Percentiles rank a stretch among this genome's conserved stretches.
Conservation (phyloP, 2,329 filamentous ascomycete genomes). For the Trichoderma atroviride region DNA sequence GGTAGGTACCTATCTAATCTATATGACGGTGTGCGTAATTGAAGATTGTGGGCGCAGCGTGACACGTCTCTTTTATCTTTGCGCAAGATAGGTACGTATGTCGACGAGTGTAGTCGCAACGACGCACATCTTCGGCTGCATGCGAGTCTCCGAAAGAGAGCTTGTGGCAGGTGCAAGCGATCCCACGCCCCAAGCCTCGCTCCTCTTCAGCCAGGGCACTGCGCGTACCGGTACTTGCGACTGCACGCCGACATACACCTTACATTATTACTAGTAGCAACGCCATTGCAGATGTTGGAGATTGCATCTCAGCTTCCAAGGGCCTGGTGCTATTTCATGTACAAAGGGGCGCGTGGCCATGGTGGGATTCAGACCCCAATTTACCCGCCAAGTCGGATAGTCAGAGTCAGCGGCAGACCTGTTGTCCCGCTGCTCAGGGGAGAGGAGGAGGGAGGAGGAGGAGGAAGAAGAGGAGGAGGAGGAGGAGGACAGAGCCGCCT, state of each 20-base stretch:
- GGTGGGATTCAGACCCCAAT: constrained; percentile 6
- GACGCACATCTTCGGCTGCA: constrained; percentile 14
- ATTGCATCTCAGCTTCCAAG: constrained; percentile 10
- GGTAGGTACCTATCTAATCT: too few species aligned
- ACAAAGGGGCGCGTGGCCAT: neutral
- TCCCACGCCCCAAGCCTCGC: constrained; percentile 10
- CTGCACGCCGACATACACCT: neutral
- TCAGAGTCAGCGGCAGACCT: constrained; percentile 11
- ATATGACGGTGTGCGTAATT: neutral
- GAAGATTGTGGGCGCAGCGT: neutral
- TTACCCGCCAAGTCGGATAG: constrained; percentile 14
- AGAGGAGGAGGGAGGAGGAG: too few species aligned
- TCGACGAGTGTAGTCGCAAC: neutral
- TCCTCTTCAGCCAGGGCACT: neutral
- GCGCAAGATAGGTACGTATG: neutral
- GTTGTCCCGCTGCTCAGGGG: neutral
- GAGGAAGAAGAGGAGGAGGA: neutral
- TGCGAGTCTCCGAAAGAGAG: constrained; percentile 12
- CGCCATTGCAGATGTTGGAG: neutral
- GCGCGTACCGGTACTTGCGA: neutral
- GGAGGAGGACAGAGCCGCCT: neutral
- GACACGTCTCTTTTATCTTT: neutral
- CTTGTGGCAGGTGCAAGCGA: neutral
- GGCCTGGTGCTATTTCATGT: constrained; percentile 1
- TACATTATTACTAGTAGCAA: neutral